Base-by-base conservation (phyloP, 495 filamentous ascomycete genomes). In the Annulohypoxylon stygium region DNA sequence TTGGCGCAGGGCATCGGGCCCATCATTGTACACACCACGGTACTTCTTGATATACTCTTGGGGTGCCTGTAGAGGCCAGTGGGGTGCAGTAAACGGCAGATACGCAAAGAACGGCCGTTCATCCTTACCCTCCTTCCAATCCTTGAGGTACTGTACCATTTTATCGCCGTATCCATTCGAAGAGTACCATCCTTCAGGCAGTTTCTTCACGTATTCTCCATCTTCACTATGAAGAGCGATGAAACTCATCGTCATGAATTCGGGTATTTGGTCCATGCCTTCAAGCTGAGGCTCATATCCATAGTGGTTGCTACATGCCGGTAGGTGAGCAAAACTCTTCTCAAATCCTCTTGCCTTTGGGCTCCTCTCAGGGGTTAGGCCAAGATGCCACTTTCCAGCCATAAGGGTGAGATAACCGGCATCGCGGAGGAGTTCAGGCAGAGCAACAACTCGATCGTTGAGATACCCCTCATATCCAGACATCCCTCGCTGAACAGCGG, bases 381-480 rank as follows among this genome's bases (percentile, higher is more conserved):
- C 84, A 10, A 88, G 65, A 75, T 88, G 86, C 88, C 88, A 90
- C 75, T 91, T 90, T 3, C 88, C 89, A 1, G 86, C 80, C 86
- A 90, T 88, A 5, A 90, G 54, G 12, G 90, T 91, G 65, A 85
- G 82, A 69, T 92, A 92, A 25, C 90, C 90, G 0, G 81, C 84
- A 71, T 92, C 89, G 8, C 82, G 83, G 3, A 92, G 82, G 12
- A 91, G 54, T 75, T 92, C 88, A 7, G 89, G 88, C 3, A 92
- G 81, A 4, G 89, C 85, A 0, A 85, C 90, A 23, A 91, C 89
- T 5, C 83, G 78, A 51, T 90, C 86, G 63, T 91, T 90, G 33
- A 91, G 82, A 66, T 90, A 91, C 2, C 89, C 89, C 76, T 91
- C 89, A 74, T 91, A 90, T 0, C 89, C 89, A 0, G 89, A 88